phyloP scores from a whole-genome alignment of 441 rosid genomes.

The Brassica hybrid region DNA sequence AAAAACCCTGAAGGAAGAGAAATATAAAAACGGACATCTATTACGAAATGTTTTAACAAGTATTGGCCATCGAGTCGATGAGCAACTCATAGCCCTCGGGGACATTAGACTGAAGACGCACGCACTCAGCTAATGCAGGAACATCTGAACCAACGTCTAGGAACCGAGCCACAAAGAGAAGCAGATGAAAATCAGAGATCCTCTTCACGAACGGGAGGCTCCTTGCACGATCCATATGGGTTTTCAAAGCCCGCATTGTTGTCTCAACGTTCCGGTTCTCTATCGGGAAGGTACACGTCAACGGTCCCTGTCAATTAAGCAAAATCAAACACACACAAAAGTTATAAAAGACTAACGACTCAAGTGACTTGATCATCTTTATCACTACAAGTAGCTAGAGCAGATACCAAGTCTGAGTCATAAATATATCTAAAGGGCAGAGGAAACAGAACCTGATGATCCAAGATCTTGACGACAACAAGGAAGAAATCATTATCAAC shows the following conservation, averaged over 20 bases:
- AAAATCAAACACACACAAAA: neutral
- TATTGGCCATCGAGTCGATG: slow-evolving; percentile 76
- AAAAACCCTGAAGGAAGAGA: neutral
- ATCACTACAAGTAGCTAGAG: neutral
- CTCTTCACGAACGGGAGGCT: slow-evolving; percentile 75
- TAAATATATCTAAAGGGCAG: neutral
- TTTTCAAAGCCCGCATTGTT: slow-evolving; percentile 71
- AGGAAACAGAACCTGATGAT: slow-evolving; percentile 66
- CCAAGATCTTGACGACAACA: slow-evolving; percentile 93
- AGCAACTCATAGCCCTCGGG: slow-evolving; percentile 85
- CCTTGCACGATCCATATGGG: slow-evolving; percentile 70
- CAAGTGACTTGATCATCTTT: neutral
- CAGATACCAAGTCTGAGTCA: neutral
- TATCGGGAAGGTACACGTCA: slow-evolving; percentile 76
- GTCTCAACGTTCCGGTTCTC: slow-evolving; percentile 70
- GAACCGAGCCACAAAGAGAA: slow-evolving; percentile 71
- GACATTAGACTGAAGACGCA: slow-evolving; percentile 46
- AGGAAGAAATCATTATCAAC: slow-evolving; percentile 98
- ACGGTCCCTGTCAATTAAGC: slow-evolving; percentile 62
- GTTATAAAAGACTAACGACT: neutral
- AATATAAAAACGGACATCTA: slow-evolving; percentile 28
- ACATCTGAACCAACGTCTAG: slow-evolving; percentile 71
- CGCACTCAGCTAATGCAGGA: slow-evolving; percentile 80
- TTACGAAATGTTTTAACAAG: slow-evolving; percentile 36
- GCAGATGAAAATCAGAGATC: slow-evolving; percentile 85